Evolutionary conservation across 1,284 basidiomycete genomes (phyloP).

Genomic region (Schizopora paradoxa): DNA sequence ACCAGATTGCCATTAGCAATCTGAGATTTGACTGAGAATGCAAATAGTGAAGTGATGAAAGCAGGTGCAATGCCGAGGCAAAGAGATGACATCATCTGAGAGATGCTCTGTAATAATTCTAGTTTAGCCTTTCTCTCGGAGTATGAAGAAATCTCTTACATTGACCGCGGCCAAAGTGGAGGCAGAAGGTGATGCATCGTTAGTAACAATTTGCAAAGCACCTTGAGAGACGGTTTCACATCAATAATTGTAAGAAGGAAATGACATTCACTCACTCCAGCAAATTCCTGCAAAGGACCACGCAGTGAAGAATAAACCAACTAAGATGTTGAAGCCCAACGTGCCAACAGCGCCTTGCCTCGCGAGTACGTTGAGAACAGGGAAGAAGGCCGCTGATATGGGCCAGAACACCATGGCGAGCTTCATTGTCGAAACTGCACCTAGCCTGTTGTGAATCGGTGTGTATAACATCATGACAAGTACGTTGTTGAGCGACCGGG

Average conservation of each 20-base stretch:
- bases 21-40: slow-evolving; percentile 19
- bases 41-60: slow-evolving; percentile 21
- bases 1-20: slow-evolving; percentile 13
- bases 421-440: slow-evolving; percentile 18
- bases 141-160: slow-evolving; percentile 8
- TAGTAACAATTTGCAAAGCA: slow-evolving; percentile 15
- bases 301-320: slow-evolving; percentile 15
- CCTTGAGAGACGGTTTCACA: not conserved
- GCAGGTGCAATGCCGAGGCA: slow-evolving; percentile 20
- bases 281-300: slow-evolving; percentile 14
- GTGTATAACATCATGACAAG: slow-evolving; percentile 18
- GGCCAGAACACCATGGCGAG: slow-evolving; percentile 19
- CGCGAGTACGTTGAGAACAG: slow-evolving; percentile 20
- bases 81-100: slow-evolving; percentile 19
- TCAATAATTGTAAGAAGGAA: not conserved
- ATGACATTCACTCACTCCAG: slow-evolving; percentile 16
- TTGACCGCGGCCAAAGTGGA: slow-evolving; percentile 20
- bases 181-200: slow-evolving; percentile 20
- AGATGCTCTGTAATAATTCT: slow-evolving; percentile 14
- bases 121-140: not conserved
- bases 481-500: slow-evolving; percentile 21
- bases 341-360: slow-evolving; percentile 10
- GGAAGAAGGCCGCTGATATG: slow-evolving; percentile 20
- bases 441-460: slow-evolving; percentile 18
- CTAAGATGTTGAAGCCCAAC: slow-evolving; percentile 14